A percentile compares a stretch with the other conserved stretches of the same genome.
These are phyloP conservation scores for Stereum hirsutum DNA, from an alignment of 1,284 basidiomycete genomes.

Conservation along the genomic window DNA sequence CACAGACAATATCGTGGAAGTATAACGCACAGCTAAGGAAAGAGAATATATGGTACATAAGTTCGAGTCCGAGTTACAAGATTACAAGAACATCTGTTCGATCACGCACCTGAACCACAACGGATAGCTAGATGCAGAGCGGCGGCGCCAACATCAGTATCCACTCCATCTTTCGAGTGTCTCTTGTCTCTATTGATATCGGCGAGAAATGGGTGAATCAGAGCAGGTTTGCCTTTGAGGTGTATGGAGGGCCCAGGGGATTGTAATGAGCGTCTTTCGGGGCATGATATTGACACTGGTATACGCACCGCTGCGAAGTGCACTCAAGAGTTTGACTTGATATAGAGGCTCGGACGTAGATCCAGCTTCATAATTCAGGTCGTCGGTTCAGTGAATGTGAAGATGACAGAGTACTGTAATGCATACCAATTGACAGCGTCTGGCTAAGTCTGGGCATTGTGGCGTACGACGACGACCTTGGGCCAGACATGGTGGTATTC, in stretches of 20 bases:
- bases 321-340: constrained; percentile 74
- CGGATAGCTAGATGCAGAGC: constrained; percentile 82
- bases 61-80: too few relatives aligned
- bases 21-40: too few relatives aligned
- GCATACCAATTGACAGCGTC: too few relatives aligned
- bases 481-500: neutral
- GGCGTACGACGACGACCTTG: neutral
- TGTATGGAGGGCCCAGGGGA: neutral
- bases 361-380: too few relatives aligned
- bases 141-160: constrained; percentile 57
- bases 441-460: too few relatives aligned
- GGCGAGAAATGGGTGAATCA: constrained; percentile 78
- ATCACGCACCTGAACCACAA: constrained; percentile 75
- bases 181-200: constrained; percentile 62
- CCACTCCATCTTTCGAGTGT: constrained; percentile 31
- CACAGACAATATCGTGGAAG: too few relatives aligned
- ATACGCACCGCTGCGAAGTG: constrained; percentile 52
- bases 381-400: neutral
- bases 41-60: too few relatives aligned
- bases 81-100: too few relatives aligned
- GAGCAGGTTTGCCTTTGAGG: constrained; percentile 57
- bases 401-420: too few relatives aligned
- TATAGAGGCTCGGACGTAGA: constrained; percentile 47
- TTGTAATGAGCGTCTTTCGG: neutral
- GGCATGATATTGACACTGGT: too few relatives aligned